Percentiles rank a stretch among this genome's conserved stretches.
Evolutionary conservation across 345 rosid species (phyloP).

Genomic region (Pistacia integerrima): DNA sequence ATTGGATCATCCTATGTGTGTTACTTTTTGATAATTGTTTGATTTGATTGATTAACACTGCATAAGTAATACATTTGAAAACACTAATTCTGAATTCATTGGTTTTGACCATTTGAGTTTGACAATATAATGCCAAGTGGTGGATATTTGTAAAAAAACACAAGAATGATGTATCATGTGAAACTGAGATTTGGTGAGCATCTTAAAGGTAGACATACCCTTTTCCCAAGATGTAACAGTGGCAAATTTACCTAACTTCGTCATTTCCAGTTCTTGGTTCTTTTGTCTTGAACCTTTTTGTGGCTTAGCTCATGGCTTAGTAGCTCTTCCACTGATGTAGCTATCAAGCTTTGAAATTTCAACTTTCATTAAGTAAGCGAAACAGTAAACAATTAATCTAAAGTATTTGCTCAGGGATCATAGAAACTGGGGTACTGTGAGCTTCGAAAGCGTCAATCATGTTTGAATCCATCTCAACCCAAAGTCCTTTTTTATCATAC

Average conservation of each 20-base stretch:
- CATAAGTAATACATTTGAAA: background rate
- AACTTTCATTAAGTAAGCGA: background rate
- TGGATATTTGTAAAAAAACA: background rate
- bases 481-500: background rate
- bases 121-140: background rate
- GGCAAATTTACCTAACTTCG: background rate
- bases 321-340: background rate
- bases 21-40: constrained; percentile 6
- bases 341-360: background rate
- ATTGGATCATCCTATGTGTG: constrained; percentile 9
- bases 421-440: background rate
- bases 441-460: background rate
- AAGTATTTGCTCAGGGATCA: background rate
- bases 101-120: background rate
- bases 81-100: background rate
- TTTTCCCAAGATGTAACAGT: background rate
- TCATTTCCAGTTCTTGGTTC: background rate
- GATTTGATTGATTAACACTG: constrained; percentile 9
- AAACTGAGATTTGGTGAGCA: background rate
- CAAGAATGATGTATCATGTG: background rate
- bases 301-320: background rate
- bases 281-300: background rate
- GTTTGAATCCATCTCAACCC: background rate
- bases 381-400: background rate
- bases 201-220: background rate